phyloP scores from a whole-genome alignment of 768 basidiomycete species.

The Boletus tylopilopsis region DNA sequence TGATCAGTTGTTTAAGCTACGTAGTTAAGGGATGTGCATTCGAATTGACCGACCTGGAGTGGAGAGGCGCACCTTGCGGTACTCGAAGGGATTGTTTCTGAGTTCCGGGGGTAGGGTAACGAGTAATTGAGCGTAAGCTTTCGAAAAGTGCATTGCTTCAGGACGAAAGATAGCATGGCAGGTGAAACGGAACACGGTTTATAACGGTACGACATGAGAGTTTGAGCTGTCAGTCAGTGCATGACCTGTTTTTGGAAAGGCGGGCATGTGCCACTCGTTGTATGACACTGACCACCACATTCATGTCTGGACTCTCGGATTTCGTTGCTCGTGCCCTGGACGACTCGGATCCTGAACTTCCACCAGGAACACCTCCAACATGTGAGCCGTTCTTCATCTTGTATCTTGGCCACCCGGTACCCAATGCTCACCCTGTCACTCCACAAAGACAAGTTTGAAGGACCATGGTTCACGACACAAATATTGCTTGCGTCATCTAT shows the following conservation, averaged over 20 bases:
- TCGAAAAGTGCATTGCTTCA: conserved; percentile 65
- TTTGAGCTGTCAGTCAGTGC: too few relatives aligned
- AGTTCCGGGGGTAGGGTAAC: conserved; percentile 72
- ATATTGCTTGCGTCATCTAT: conserved; percentile 71
- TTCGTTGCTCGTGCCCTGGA: conserved; percentile 23
- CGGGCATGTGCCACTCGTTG: conserved; percentile 1
- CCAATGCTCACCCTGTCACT: conserved; percentile 5
- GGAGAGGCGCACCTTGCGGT: conserved; percentile 55
- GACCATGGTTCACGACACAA: conserved; percentile 96
- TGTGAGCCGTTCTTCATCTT: too few relatives aligned
- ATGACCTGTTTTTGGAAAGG: conserved; percentile 17
- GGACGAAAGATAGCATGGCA: not conserved
- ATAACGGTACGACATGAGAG: too few relatives aligned
- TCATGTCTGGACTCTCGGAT: conserved; percentile 13
- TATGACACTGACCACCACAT: not conserved
- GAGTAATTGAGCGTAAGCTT: conserved; percentile 61
- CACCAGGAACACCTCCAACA: conserved; percentile 65
- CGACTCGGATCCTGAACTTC: conserved; percentile 41
- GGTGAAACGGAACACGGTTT: not conserved
- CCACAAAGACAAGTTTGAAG: conserved; percentile 76
- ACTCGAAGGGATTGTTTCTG: conserved; percentile 76
- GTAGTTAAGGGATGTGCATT: not conserved
- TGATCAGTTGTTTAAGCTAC: conserved; percentile 91
- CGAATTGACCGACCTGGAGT: not conserved
- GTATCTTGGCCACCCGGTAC: not conserved